phyloP scores from a whole-genome alignment of 495 filamentous ascomycete genomes.

The Penicillium waksmanii region DNA sequence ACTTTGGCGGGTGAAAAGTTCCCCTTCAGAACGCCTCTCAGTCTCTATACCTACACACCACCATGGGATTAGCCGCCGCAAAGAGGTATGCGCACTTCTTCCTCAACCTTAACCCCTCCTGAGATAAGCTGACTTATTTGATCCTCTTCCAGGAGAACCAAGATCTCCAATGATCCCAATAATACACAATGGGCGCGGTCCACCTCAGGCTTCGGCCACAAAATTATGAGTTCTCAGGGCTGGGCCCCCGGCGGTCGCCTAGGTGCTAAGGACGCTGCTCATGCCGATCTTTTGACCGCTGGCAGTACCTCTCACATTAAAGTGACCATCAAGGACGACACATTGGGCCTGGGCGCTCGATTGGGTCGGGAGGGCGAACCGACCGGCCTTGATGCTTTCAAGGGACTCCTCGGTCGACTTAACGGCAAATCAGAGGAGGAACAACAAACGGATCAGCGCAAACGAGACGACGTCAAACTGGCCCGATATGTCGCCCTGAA shows the following conservation, averaged over 20 bases:
- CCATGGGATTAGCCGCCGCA: conserved; percentile 76
- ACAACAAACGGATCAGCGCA: conserved; percentile 65
- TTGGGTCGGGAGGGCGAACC: conserved; percentile 63
- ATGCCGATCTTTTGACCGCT: conserved; percentile 73
- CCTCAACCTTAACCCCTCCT: background rate
- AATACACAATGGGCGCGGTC: conserved; percentile 89
- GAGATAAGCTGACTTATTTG: background rate
- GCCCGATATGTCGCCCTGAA: conserved; percentile 69
- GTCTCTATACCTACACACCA: background rate
- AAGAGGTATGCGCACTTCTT: conserved; percentile 59
- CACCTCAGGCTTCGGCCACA: conserved; percentile 81
- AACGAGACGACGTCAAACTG: conserved; percentile 63
- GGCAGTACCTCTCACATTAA: conserved; percentile 78
- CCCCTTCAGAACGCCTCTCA: background rate
- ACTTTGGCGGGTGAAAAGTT: conserved; percentile 3
- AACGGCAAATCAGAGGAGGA: conserved; percentile 81
- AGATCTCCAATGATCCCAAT: conserved; percentile 87
- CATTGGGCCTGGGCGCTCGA: conserved; percentile 83
- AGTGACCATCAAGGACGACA: conserved; percentile 84
- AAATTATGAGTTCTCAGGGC: conserved; percentile 81
- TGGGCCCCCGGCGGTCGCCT: conserved; percentile 85
- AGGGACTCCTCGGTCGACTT: conserved; percentile 79
- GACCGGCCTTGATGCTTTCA: conserved; percentile 81
- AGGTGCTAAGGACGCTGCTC: conserved; percentile 71
- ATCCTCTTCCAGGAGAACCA: conserved; percentile 63